Conservation (phyloP, 225 moss, liverwort and hornwort species). For the Marchantia polymorpha region DNA sequence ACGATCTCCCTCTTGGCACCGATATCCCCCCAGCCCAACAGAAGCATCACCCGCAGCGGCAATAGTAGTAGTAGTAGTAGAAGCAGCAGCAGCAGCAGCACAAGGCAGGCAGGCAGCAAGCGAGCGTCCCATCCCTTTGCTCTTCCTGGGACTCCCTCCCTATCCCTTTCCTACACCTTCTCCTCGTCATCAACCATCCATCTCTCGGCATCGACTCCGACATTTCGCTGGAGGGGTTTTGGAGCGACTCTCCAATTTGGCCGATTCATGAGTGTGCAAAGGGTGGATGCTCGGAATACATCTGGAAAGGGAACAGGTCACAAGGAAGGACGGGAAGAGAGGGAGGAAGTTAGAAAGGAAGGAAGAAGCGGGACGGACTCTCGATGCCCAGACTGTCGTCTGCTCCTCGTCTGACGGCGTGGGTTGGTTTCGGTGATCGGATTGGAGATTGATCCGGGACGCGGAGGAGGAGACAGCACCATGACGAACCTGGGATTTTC, state of each 20-base stretch:
- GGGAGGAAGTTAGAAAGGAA: neutral
- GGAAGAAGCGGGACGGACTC: neutral
- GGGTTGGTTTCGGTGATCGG: neutral
- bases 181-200: neutral
- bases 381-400: neutral
- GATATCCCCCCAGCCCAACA: no score
- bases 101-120: no score
- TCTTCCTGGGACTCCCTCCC: no score
- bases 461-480: neutral
- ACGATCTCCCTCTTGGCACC: no score
- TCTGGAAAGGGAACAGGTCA: neutral
- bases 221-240: neutral
- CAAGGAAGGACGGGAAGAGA: neutral
- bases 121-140: no score
- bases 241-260: constrained; percentile 2
- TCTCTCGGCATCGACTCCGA: neutral
- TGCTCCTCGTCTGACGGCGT: constrained; percentile 4
- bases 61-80: no score
- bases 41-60: no score
- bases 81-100: no score
- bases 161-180: no score
- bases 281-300: neutral
- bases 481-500: constrained; percentile 4
- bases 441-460: neutral
- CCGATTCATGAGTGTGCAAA: neutral